phyloP scores from a whole-genome alignment of 2,329 filamentous ascomycete genomes.

The Eutypa lata region DNA sequence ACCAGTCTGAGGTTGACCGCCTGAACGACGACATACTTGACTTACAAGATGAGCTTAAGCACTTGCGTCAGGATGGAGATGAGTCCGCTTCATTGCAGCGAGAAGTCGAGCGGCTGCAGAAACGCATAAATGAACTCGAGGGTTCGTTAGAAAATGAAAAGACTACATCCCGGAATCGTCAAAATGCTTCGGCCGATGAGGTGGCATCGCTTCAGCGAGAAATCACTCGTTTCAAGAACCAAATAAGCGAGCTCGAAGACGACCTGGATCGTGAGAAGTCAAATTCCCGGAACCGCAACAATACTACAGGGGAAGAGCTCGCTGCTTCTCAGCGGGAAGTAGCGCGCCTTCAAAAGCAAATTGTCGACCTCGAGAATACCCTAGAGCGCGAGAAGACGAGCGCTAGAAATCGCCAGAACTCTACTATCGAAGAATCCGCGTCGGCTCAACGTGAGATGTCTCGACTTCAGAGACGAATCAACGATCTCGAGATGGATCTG shows the following conservation, averaged over 20 bases:
- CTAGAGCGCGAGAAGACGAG: slow-evolving; percentile 58
- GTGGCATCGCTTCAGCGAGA: slow-evolving; percentile 63
- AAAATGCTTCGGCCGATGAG: slow-evolving; percentile 64
- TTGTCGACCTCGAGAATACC: slow-evolving; percentile 20
- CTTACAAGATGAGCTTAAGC: slow-evolving; percentile 41
- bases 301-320: slow-evolving; percentile 47
- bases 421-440: slow-evolving; percentile 61
- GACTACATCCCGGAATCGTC: slow-evolving; percentile 62
- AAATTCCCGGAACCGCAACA: slow-evolving; percentile 56
- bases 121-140: slow-evolving; percentile 19
- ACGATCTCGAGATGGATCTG: slow-evolving; percentile 46
- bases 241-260: slow-evolving; percentile 43
- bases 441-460: slow-evolving; percentile 63
- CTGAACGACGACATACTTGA: slow-evolving; percentile 44
- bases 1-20: slow-evolving; percentile 50
- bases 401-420: slow-evolving; percentile 65
- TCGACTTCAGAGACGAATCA: slow-evolving; percentile 42
- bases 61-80: slow-evolving; percentile 16
- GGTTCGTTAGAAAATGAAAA: slow-evolving; percentile 48
- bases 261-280: slow-evolving; percentile 50
- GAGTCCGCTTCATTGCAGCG: slow-evolving; percentile 18
- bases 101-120: slow-evolving; percentile 20
- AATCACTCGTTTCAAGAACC: slow-evolving; percentile 45
- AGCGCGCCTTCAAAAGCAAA: slow-evolving; percentile 15
- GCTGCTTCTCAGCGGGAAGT: slow-evolving; percentile 20